Evolutionary conservation across 1,284 basidiomycete genomes (phyloP).

Genomic region (Irpex lacteus): DNA sequence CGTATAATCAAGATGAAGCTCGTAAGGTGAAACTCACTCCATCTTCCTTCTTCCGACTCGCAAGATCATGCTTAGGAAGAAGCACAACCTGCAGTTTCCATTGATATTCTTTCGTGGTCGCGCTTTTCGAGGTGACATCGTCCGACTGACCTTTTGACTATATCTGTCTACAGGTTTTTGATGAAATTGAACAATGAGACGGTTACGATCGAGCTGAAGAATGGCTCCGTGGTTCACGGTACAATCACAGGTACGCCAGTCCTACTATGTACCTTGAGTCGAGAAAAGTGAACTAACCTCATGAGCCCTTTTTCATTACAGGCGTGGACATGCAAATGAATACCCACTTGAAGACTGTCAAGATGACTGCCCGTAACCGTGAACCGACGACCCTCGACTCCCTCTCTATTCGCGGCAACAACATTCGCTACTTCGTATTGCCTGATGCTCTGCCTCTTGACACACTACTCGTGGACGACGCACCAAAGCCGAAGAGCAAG

Average conservation of each 20-base stretch:
- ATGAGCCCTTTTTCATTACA: conserved; percentile 29
- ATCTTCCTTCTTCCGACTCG: conserved; percentile 2
- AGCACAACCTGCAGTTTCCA: conserved; percentile 12
- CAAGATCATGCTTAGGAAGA: neutral
- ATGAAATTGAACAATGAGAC: conserved; percentile 99
- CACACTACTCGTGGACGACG: conserved; percentile 95
- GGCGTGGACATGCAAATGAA: conserved; percentile 98
- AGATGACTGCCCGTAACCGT: conserved; percentile 89
- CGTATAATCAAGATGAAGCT: conserved; percentile 42
- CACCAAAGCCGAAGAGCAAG: conserved; percentile 91
- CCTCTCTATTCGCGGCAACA: conserved; percentile 90
- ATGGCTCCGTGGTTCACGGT: conserved; percentile 93
- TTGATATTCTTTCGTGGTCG: neutral
- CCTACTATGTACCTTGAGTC: neutral
- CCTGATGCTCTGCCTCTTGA: conserved; percentile 96
- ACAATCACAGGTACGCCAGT: conserved; percentile 86
- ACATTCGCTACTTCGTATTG: conserved; percentile 92
- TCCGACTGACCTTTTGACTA: neutral
- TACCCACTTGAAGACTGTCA: conserved; percentile 95
- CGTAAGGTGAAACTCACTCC: conserved; percentile 38
- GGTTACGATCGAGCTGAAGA: conserved; percentile 97
- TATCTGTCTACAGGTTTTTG: conserved; percentile 68
- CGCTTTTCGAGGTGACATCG: neutral
- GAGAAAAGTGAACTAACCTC: neutral
- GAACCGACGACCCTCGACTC: conserved; percentile 83